phyloP scores from a whole-genome alignment of 1,284 basidiomycete species.

The Trichosporon ovoides region DNA sequence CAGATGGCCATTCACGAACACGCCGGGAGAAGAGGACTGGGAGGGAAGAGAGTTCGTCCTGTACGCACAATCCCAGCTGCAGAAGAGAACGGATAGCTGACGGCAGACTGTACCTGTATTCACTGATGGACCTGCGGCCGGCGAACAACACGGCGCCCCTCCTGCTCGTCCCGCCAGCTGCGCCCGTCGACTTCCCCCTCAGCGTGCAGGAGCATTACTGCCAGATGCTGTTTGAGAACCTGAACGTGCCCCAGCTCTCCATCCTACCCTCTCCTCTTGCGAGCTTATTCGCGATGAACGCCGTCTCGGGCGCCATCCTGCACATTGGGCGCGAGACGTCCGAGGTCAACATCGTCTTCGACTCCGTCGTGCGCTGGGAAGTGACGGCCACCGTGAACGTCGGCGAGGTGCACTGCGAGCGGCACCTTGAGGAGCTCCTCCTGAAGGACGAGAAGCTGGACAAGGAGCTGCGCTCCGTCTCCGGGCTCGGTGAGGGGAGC shows the following conservation, averaged over 20 bases:
- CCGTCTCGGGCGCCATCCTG: conserved; percentile 71
- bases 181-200: conserved; percentile 49
- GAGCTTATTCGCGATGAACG: conserved; percentile 74
- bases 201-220: conserved; percentile 70
- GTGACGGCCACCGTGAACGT: conserved; percentile 60
- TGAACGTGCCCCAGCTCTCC: conserved; percentile 82
- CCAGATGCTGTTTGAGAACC: conserved; percentile 89
- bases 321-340: conserved; percentile 72
- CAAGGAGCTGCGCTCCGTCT: conserved; percentile 54
- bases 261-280: conserved; percentile 79
- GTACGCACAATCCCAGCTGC: too few species aligned
- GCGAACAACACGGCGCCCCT: conserved; percentile 61
- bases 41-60: conserved; percentile 86
- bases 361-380: conserved; percentile 63
- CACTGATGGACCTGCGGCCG: conserved; percentile 67
- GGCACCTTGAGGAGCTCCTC: conserved; percentile 67
- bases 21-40: conserved; percentile 63
- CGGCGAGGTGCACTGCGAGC: conserved; percentile 69
- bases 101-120: conserved; percentile 83
- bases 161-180: conserved; percentile 54
- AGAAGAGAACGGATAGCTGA: too few species aligned
- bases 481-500: conserved; percentile 53
- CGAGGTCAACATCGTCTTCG: conserved; percentile 66
- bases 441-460: conserved; percentile 60
- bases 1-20: conserved; percentile 78